Evolutionary conservation across 768 basidiomycete species (phyloP).

Genomic region (Pisolithus tinctorius): DNA sequence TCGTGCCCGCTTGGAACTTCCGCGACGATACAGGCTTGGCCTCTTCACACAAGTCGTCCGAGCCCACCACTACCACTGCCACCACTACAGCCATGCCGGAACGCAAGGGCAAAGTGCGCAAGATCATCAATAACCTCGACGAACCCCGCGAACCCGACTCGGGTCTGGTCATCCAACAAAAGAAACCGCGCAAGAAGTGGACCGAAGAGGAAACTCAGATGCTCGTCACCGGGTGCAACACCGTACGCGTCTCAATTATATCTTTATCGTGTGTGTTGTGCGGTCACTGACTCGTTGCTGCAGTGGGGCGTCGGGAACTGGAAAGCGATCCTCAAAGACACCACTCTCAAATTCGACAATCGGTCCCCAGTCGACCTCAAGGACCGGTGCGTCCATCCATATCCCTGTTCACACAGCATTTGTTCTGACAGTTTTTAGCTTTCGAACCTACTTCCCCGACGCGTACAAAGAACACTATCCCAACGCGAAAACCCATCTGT

Average conservation of each 20-base stretch:
- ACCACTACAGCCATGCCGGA: slow-evolving; percentile 31
- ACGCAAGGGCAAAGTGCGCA: slow-evolving; percentile 60
- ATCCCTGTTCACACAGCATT: neutral
- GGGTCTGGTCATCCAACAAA: slow-evolving; percentile 40
- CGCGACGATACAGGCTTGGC: slow-evolving; percentile 68
- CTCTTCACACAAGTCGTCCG: slow-evolving; percentile 31
- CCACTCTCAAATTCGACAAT: slow-evolving; percentile 68
- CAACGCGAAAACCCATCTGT: slow-evolving; percentile 84
- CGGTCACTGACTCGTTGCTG: neutral
- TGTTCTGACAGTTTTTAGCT: slow-evolving; percentile 36
- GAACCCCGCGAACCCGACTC: slow-evolving; percentile 18
- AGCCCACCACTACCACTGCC: slow-evolving; percentile 12
- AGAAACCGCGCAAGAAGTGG: slow-evolving; percentile 84
- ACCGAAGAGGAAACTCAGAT: slow-evolving; percentile 78
- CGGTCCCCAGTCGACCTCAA: slow-evolving; percentile 91
- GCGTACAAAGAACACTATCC: slow-evolving; percentile 89
- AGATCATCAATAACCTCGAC: slow-evolving; percentile 34
- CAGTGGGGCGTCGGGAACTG: slow-evolving; percentile 91
- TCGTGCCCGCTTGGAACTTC: slow-evolving; percentile 65
- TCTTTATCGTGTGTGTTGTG: neutral
- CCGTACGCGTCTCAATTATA: slow-evolving; percentile 54
- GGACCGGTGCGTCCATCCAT: slow-evolving; percentile 52
- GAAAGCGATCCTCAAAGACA: slow-evolving; percentile 85
- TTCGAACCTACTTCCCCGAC: slow-evolving; percentile 88
- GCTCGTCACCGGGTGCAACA: slow-evolving; percentile 83